Conservation (phyloP, 1,284 basidiomycete species). For the Trichosporon faecale region DNA sequence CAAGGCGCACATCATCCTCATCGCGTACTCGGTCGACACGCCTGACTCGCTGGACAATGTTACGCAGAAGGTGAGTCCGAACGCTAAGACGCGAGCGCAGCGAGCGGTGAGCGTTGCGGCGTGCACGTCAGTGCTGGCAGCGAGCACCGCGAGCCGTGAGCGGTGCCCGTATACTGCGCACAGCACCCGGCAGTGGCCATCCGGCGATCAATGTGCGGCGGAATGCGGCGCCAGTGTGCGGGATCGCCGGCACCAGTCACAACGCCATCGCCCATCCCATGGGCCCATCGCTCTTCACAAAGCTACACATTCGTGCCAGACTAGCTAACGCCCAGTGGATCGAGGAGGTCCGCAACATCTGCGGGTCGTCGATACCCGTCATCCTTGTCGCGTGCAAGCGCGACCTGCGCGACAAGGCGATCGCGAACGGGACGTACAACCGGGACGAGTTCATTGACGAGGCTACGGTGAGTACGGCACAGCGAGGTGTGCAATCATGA, state of each 20-base stretch:
- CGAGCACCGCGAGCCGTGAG: not conserved
- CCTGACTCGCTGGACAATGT: constrained; percentile 97
- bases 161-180: no score
- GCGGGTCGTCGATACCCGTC: constrained; percentile 62
- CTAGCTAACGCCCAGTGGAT: constrained; percentile 72
- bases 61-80: constrained; percentile 68
- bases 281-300: no score
- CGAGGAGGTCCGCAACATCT: constrained; percentile 89
- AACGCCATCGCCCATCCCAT: no score
- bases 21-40: constrained; percentile 93
- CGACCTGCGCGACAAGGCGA: constrained; percentile 57
- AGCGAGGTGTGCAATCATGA: not conserved
- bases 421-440: constrained; percentile 46
- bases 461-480: constrained; percentile 45
- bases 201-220: not conserved
- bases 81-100: not conserved
- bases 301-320: no score
- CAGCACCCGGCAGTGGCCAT: not conserved
- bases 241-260: not conserved
- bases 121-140: no score
- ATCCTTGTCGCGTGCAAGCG: constrained; percentile 55
- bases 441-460: constrained; percentile 50
- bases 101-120: not conserved
- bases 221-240: not conserved
- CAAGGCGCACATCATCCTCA: constrained; percentile 96